Evolutionary conservation across 768 basidiomycete genomes (phyloP).

Genomic region (Lentinus brumalis): DNA sequence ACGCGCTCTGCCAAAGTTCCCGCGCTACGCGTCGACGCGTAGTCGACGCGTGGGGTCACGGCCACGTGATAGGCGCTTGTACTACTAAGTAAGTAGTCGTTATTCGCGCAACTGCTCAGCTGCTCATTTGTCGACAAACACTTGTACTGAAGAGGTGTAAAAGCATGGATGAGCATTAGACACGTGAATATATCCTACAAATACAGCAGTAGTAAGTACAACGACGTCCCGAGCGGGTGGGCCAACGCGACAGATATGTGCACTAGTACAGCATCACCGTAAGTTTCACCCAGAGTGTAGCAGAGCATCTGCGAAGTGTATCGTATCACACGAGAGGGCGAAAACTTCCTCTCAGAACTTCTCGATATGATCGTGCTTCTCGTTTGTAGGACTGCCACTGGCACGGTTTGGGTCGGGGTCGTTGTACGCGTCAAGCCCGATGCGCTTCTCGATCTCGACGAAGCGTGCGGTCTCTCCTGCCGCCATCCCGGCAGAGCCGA

Average conservation of each 20-base stretch:
- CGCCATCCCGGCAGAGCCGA: conserved; percentile 61
- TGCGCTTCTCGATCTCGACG: conserved; percentile 55
- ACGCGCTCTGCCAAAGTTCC: conserved; percentile 3
- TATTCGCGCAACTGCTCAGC: no score
- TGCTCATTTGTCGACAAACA: no score
- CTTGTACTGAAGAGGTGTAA: not conserved
- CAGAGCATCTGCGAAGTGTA: not conserved
- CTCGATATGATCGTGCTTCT: conserved; percentile 12
- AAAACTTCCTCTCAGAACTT: conserved; percentile 3
- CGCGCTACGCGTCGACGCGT: conserved; percentile 5
- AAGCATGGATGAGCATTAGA: not conserved
- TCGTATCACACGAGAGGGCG: no score
- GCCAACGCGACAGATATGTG: no score
- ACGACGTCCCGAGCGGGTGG: not conserved
- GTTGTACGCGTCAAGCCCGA: conserved; percentile 54
- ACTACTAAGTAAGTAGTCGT: no score
- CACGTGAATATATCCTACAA: not conserved
- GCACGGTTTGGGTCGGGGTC: conserved; percentile 13
- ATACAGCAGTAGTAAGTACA: not conserved
- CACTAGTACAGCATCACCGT: not conserved
- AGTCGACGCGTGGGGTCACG: conserved; percentile 9
- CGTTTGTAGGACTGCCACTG: conserved; percentile 4
- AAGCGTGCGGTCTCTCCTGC: conserved; percentile 55
- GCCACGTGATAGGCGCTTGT: conserved; percentile 12
- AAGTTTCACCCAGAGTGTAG: not conserved